Evolutionary conservation across 495 filamentous ascomycete species (phyloP).

Genomic region (Jackrogersella minutella): DNA sequence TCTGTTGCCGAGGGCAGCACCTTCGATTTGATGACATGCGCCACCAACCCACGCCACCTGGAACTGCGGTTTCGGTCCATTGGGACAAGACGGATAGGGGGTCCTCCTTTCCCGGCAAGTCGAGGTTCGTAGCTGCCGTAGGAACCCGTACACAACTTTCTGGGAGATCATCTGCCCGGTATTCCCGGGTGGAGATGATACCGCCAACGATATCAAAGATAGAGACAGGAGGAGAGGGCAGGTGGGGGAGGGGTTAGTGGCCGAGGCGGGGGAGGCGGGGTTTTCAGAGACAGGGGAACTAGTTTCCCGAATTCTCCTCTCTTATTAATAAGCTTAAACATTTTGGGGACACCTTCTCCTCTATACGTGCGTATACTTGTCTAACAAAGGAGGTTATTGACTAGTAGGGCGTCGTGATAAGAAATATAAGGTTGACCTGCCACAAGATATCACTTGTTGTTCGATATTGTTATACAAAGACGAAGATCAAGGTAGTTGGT

Average conservation of each 20-base stretch:
- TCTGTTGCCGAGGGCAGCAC: slow-evolving; percentile 28
- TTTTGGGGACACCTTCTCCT: neutral
- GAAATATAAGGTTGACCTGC: neutral
- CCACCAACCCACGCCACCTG: slow-evolving; percentile 1
- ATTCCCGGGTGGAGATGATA: slow-evolving; percentile 23
- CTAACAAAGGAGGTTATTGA: neutral
- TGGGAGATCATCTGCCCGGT: slow-evolving; percentile 32
- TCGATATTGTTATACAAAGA: neutral
- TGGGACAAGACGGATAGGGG: slow-evolving; percentile 15
- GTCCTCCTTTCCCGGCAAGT: neutral
- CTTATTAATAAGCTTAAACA: too few species aligned
- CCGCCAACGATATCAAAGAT: slow-evolving; percentile 1
- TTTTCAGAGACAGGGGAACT: slow-evolving; percentile 6
- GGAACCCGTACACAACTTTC: too few species aligned
- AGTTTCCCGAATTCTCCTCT: slow-evolving; percentile 2
- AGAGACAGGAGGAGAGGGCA: neutral
- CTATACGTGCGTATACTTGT: too few species aligned
- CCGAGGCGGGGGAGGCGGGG: slow-evolving; percentile 9
- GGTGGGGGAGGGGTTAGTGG: slow-evolving; percentile 24
- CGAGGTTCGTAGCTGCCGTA: neutral
- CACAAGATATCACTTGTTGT: neutral
- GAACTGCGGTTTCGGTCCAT: slow-evolving; percentile 31
- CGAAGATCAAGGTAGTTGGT: too few species aligned
- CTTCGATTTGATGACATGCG: slow-evolving; percentile 28
- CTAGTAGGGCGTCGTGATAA: slow-evolving; percentile 12